Conservation (phyloP, 2,329 filamentous ascomycete species). For the Ceratocystiopsis sp. region DNA sequence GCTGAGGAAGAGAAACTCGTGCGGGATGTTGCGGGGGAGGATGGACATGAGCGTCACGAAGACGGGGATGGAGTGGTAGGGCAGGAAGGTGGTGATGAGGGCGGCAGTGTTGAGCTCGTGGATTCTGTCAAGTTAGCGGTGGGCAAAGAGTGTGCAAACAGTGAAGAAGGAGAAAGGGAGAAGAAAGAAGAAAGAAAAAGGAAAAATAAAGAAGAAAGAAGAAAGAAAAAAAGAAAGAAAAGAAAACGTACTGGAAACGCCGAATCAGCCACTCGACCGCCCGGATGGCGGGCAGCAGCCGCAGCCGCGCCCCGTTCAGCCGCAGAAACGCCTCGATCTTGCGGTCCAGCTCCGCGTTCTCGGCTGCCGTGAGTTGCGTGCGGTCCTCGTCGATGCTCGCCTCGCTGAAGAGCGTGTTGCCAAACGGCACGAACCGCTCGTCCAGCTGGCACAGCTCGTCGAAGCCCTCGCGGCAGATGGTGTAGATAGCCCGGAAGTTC, state of each 20-base stretch:
- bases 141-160: background rate
- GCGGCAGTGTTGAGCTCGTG: slow-evolving; percentile 78
- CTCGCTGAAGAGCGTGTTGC: slow-evolving; percentile 72
- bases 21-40: slow-evolving; percentile 56
- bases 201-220: too few species aligned
- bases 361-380: slow-evolving; percentile 60
- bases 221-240: too few species aligned
- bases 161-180: background rate
- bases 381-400: slow-evolving; percentile 84
- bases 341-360: slow-evolving; percentile 67
- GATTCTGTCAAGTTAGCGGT: slow-evolving; percentile 34
- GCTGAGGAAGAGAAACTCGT: slow-evolving; percentile 65
- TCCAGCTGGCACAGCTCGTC: slow-evolving; percentile 84
- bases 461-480: slow-evolving; percentile 76
- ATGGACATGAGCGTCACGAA: slow-evolving; percentile 82
- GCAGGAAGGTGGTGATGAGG: slow-evolving; percentile 72
- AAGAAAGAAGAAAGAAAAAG: too few species aligned
- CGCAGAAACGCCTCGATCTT: slow-evolving; percentile 71
- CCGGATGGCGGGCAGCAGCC: slow-evolving; percentile 77
- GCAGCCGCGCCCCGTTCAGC: slow-evolving; percentile 56
- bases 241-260: slow-evolving; percentile 54
- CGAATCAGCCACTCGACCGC: slow-evolving; percentile 89
- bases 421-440: slow-evolving; percentile 56
- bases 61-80: slow-evolving; percentile 73
- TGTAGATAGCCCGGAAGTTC: slow-evolving; percentile 76